Evolutionary conservation across 371 early-diverging fungal species (phyloP).

Genomic region (Mortierella sp.): DNA sequence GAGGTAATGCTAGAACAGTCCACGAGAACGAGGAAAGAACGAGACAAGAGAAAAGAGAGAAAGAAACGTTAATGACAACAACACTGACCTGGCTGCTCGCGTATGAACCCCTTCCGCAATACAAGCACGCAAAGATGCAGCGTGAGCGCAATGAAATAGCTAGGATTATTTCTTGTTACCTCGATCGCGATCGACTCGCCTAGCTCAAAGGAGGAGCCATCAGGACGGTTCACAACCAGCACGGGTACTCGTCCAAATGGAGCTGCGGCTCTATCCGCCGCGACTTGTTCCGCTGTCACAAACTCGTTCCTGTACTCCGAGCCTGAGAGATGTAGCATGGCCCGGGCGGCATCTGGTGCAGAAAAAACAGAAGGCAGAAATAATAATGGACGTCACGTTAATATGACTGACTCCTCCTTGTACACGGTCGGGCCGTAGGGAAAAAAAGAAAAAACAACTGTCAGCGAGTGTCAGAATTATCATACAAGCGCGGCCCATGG

Average conservation of each 20-base stretch:
- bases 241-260: slow-evolving; percentile 50
- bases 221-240: slow-evolving; percentile 21
- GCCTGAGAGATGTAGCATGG: slow-evolving; percentile 27
- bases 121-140: too few species aligned
- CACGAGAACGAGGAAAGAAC: background rate
- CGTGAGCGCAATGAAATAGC: too few species aligned
- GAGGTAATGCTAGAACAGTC: slow-evolving; percentile 42
- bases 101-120: too few species aligned
- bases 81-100: too few species aligned
- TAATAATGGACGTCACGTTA: too few species aligned
- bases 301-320: slow-evolving; percentile 32
- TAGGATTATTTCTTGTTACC: slow-evolving; percentile 7
- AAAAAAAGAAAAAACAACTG: background rate
- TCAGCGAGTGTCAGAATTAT: too few species aligned
- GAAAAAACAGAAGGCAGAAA: background rate
- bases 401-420: too few species aligned
- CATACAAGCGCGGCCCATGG: slow-evolving; percentile 38
- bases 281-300: slow-evolving; percentile 17
- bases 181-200: slow-evolving; percentile 43
- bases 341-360: slow-evolving; percentile 18
- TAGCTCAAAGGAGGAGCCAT: slow-evolving; percentile 33
- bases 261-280: slow-evolving; percentile 3
- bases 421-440: too few species aligned
- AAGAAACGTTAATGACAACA: too few species aligned
- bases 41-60: background rate